These are phyloP conservation scores for Balamuthia mandrillaris DNA, from an alignment of 208 protist genomes.

Conservation along the genomic window DNA sequence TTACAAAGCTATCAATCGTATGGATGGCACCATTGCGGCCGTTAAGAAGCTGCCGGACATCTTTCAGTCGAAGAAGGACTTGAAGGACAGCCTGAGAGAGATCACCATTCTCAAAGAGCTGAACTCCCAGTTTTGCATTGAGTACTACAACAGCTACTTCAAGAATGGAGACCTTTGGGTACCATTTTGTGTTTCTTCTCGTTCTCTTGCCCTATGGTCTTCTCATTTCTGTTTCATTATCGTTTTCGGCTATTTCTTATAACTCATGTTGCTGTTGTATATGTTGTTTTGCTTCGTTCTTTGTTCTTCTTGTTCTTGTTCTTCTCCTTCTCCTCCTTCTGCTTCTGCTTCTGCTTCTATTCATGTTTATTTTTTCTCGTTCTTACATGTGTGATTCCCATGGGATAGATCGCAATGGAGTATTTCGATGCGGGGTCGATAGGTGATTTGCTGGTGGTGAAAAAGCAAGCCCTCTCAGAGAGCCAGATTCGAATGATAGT, in stretches of 20 bases:
- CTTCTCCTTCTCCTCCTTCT: neutral
- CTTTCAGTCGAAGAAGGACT: conserved; percentile 33
- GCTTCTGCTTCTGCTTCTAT: neutral
- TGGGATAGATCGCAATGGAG: conserved; percentile 27
- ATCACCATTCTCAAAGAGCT: conserved; percentile 38
- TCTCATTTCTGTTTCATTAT: too few relatives aligned
- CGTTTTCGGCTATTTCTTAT: too few relatives aligned
- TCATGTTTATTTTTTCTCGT: neutral
- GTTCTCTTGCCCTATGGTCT: too few relatives aligned
- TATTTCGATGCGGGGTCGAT: conserved; percentile 29
- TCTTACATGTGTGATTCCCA: neutral
- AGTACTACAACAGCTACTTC: conserved; percentile 38
- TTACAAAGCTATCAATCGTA: conserved; percentile 26
- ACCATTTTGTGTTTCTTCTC: too few relatives aligned
- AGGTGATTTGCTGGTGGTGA: neutral
- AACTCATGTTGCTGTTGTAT: neutral
- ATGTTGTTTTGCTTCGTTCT: neutral
- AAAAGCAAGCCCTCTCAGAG: conserved; percentile 15
- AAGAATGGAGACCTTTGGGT: conserved; percentile 37
- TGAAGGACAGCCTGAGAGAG: neutral
- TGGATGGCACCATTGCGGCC: neutral
- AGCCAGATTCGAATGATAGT: conserved; percentile 29
- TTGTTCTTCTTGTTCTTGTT: neutral
- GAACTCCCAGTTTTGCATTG: conserved; percentile 23
- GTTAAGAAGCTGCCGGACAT: conserved; percentile 31